These are phyloP conservation scores for Melanomma pulvis-pyrius DNA, from an alignment of 495 filamentous ascomycete genomes.

Conservation along the genomic window DNA sequence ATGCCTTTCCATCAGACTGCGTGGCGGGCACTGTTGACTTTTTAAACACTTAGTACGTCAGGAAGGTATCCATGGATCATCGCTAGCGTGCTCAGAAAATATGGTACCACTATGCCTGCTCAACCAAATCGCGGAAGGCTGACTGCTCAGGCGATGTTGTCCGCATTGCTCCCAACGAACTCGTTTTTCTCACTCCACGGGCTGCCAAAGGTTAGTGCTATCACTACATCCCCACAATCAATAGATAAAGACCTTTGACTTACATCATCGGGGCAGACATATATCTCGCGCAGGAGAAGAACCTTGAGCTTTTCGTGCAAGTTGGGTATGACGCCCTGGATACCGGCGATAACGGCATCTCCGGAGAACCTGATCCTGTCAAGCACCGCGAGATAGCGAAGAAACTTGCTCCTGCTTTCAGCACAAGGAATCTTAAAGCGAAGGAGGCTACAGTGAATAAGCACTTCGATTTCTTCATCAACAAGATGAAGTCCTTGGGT, in stretches of 20 bases:
- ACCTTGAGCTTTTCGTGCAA: conserved; percentile 14
- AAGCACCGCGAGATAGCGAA: conserved; percentile 13
- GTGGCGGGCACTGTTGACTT: background rate
- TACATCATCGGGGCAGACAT: background rate
- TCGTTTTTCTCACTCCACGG: background rate
- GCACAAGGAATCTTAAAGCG: conserved; percentile 8
- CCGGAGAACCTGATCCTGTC: conserved; percentile 4
- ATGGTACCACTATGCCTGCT: background rate
- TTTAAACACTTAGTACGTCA: conserved; percentile 1
- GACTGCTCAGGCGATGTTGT: conserved; percentile 11
- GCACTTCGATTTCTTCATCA: conserved; percentile 9
- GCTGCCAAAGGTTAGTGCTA: conserved; percentile 3
- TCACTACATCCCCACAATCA: background rate
- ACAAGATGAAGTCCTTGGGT: background rate
- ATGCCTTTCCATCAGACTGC: background rate
- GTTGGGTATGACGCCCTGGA: background rate
- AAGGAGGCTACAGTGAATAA: background rate
- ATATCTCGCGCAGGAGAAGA: conserved; percentile 10
- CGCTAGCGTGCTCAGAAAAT: background rate
- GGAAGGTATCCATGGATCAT: conserved; percentile 14
- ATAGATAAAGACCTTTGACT: background rate
- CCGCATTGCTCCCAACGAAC: conserved; percentile 16
- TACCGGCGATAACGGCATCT: conserved; percentile 3
- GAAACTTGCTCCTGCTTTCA: conserved; percentile 15
- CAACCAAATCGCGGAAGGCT: background rate